Evolutionary conservation across 805 yeast species (phyloP), one percentile per base, ranked within the genome.

Genomic region (Pichia gijzeniarum): DNA sequence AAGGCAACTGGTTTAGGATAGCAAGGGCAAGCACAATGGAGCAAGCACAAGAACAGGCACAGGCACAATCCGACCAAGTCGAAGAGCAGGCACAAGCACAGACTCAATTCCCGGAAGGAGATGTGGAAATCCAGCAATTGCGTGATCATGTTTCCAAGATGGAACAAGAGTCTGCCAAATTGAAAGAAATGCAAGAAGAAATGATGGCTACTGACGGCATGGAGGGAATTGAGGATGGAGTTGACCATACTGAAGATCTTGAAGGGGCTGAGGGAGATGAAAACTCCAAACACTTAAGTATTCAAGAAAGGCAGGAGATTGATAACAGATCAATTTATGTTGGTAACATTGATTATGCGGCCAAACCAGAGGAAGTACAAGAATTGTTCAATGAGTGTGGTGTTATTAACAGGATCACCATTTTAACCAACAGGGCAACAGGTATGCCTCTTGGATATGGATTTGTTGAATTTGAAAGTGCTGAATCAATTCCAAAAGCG

Each of bases 401-500:
- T 1, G 72, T 77, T 6, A 84, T 88, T 44, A 81, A 84, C 58
- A 74, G 95, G 55, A 88, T 87, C 30, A 86, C 93, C 3, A 86
- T 88, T 39, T 65, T 83, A 61, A 70, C 76, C 46, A 85, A 87
- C 65, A 82, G 80, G 62, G 64, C 68, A 54, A 80, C 93, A 0
- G 95, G 95, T 6, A 82, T 76, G 51, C 93, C 96, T 37, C 83
- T 83, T 63, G 96, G 96, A 1, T 86, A 74, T 65, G 95, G 95
- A 2, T 88, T 86, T 62, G 73, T 88, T 50, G 96, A 88, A 61
- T 88, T 86, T 58, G 74, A 80, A n/a, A 84, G 76, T 56, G 74
- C 77, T 12, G 71, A 72, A n/a, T 70, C 74, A 12, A 89, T 85
- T 6, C 68, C 75, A 17, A 71, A 74, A 49, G 95, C 95, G 1